Base-by-base conservation (phyloP, 208 protist genomes). In the Crithidia thermophila region DNA sequence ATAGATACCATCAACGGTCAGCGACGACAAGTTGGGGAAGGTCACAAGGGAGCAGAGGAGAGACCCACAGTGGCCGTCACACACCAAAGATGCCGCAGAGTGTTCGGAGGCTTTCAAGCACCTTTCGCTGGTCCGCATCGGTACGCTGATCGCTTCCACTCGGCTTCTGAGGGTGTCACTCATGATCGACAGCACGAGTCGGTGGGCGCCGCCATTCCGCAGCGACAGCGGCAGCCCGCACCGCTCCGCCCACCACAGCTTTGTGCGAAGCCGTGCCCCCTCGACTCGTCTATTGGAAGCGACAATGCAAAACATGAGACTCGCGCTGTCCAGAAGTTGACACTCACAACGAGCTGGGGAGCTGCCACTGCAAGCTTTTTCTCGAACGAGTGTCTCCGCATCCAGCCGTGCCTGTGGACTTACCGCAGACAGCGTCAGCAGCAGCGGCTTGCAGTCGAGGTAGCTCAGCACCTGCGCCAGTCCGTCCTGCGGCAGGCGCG, bases 391-490 rank as follows among this genome's bases (percentile, higher is more conserved):
- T 23, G 18, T 27, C 27, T 61, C 55, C 14, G 39, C 23, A 18
- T 61, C 36, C 27, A 61, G 27, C 55, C 55, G 20, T 27, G 36
- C 20, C 55, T 61, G 55, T 27, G 55, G 55, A 23, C 39, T 61
- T 7, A 61, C 55, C 8, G 55, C 23, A 27, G 6, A 1, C 10
- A 61, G 18, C 1, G 36, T 46, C 21, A 33, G 53, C 14, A 33
- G 18, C 11, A 59, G 36, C 11, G 53, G 28, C 16, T 14, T 4
- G 21, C 28, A 36, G 3, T 36, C 36, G 4, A 46, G 28, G 21
- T 33, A 59, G 23, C 55, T 61, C 55, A 61, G 33, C 27, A 49
- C 55, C 18, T 61, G 55, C 39, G 55, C 55, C n/a, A 61, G 27
- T 13, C 55, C 20, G 27, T 61, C 55, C 1, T 13, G 10, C 3